phyloP scores from a whole-genome alignment of 352 stramenopile species.

The Pythium chondricola region DNA sequence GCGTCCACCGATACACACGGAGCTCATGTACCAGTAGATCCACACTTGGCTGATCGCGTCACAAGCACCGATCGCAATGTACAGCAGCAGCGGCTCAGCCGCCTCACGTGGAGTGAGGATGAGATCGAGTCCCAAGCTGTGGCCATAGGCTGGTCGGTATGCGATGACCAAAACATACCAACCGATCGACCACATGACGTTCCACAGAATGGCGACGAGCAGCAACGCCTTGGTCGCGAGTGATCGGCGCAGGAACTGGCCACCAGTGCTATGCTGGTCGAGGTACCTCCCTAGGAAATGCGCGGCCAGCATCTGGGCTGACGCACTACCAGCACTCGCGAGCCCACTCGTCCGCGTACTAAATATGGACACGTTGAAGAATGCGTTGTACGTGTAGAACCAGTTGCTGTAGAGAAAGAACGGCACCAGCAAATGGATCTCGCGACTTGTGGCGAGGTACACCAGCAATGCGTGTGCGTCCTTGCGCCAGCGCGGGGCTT shows the following conservation, averaged over 20 bases:
- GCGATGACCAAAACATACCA: slow-evolving; percentile 17
- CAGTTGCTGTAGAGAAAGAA: slow-evolving; percentile 60
- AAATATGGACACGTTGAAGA: slow-evolving; percentile 43
- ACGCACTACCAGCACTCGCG: slow-evolving; percentile 35
- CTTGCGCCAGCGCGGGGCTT: not conserved
- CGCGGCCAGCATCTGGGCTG: slow-evolving; percentile 35
- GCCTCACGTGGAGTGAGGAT: slow-evolving; percentile 6
- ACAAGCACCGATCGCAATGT: slow-evolving; percentile 62
- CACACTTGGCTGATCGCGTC: slow-evolving; percentile 77
- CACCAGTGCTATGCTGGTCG: slow-evolving; percentile 2
- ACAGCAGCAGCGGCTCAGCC: slow-evolving; percentile 36
- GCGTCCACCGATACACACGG: slow-evolving; percentile 23
- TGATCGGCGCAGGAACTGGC: not conserved
- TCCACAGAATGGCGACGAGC: slow-evolving; percentile 17
- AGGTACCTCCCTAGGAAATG: slow-evolving; percentile 22
- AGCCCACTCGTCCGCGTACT: slow-evolving; percentile 33
- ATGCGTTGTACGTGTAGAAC: slow-evolving; percentile 63
- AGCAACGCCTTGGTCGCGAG: slow-evolving; percentile 8
- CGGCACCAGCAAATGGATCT: slow-evolving; percentile 28
- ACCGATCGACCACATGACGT: slow-evolving; percentile 35
- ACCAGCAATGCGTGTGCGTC: slow-evolving; percentile 1
- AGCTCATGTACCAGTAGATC: slow-evolving; percentile 74
- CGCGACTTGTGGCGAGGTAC: slow-evolving; percentile 5
- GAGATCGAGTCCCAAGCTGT: slow-evolving; percentile 21
- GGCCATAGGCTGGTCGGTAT: slow-evolving; percentile 21